Base-by-base conservation (phyloP, 805 yeast species). In the Candida golubevii region DNA sequence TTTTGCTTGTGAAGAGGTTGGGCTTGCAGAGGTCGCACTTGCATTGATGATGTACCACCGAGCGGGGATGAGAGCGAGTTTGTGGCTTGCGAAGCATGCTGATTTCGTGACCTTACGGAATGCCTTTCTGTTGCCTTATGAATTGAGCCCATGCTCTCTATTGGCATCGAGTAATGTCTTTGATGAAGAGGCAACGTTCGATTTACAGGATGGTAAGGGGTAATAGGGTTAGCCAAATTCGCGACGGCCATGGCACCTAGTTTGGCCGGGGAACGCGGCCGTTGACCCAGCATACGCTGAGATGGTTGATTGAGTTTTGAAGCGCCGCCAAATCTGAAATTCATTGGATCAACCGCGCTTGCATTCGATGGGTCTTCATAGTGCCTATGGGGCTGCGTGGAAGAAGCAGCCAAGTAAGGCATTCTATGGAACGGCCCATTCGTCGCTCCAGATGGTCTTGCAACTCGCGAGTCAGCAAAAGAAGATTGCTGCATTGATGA, bases 161-260 rank as follows among this genome's bases (percentile, higher is more conserved):
- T 56, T 0, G 76, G 76, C 73, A 71, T 65, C 2, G 75, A 71
- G 41, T 59, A 66, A 51, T 70, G 72, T 9, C 76, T 60, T 51
- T 67, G 75, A 48, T 71, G 75, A 36, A 42, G 37, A 4, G 57
- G 56, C 8, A 54, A 40, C 7, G 57, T 54, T 26, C 55, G 42
- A 42, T 50, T 33, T 45, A 56, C 26, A 46, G 57, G 52, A 30
- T 63, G 55, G 51, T 64, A 64, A 1, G 59, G 74, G 0, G 69
- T 61, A 9, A 65, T 55, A 11, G 74, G 75, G 13, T 63, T 58
- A 7, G 70, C 61, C 33, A 69, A 49, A 50, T 58, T 63, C 15
- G 87, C 83, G 1, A 83, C 85, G 1, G 88, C 88, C 18, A 74
- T 77, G 1, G 88, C 88, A 0, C 90, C 90, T 9, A 82, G 72